phyloP scores from a whole-genome alignment of 768 basidiomycete species.

The Dioszegia hungarica region DNA sequence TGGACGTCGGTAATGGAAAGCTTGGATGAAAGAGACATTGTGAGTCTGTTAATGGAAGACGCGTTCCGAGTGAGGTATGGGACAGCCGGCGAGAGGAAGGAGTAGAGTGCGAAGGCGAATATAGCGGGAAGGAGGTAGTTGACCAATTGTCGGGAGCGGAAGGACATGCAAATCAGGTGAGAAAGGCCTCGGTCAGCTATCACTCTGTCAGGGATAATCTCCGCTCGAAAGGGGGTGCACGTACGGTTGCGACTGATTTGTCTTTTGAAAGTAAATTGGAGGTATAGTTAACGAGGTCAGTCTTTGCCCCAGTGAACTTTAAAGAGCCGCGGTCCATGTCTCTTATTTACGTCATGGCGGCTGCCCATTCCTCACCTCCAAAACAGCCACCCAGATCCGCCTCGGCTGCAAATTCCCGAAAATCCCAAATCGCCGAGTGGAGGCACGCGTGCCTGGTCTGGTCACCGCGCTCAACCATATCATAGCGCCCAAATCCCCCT shows the following conservation, averaged over 20 bases:
- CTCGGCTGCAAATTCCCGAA: not conserved
- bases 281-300: too few relatives aligned
- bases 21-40: conserved; percentile 92
- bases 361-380: not conserved
- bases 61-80: not conserved
- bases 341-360: conserved; percentile 1
- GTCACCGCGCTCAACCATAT: not conserved
- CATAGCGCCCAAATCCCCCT: not conserved
- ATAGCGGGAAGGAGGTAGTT: not conserved
- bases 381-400: not conserved
- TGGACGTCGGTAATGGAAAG: conserved; percentile 85
- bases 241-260: not conserved
- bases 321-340: too few relatives aligned
- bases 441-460: not conserved
- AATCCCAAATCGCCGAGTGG: not conserved
- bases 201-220: not conserved
- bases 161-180: not conserved
- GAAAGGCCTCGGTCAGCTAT: not conserved
- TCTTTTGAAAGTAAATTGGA: too few relatives aligned
- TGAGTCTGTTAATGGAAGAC: conserved; percentile 20
- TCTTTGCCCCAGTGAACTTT: too few relatives aligned
- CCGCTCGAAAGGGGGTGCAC: not conserved
- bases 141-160: not conserved
- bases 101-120: not conserved
- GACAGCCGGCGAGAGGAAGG: not conserved